Percentiles rank a stretch among this genome's conserved stretches.
phyloP scores from a whole-genome alignment of 1,139 yeast species.

The Saccharomycopsis hybrid region DNA sequence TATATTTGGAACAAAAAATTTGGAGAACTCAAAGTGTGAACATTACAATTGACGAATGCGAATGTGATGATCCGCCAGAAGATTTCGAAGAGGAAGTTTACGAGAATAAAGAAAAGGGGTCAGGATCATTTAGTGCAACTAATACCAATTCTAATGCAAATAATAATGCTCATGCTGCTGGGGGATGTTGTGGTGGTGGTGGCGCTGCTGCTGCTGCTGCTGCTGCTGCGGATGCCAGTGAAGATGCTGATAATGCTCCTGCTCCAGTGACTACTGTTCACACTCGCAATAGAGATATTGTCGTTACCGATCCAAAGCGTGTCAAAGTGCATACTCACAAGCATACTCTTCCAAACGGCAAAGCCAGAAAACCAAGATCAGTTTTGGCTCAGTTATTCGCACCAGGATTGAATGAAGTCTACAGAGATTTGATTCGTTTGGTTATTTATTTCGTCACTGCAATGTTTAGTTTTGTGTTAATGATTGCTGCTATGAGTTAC shows the following conservation, averaged over 20 bases:
- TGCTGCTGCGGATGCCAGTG: not conserved
- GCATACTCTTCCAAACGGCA: constrained; percentile 1
- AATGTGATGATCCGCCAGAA: constrained; percentile 12
- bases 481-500: constrained; percentile 75
- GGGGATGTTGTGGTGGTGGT: not conserved
- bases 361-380: constrained; percentile 23
- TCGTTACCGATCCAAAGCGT: not conserved
- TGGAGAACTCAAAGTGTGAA: constrained; percentile 34
- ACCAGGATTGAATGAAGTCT: constrained; percentile 33
- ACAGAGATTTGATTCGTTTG: constrained; percentile 50
- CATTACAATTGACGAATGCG: constrained; percentile 23
- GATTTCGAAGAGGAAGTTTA: constrained; percentile 5
- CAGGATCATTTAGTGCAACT: not conserved
- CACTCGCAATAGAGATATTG: not conserved
- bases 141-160: not conserved
- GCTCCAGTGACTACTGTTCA: not conserved
- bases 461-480: constrained; percentile 59
- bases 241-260: not conserved
- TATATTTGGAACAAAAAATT: constrained; percentile 61
- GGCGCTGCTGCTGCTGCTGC: not conserved
- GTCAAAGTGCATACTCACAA: not conserved
- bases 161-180: not conserved
- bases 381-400: constrained; percentile 35
- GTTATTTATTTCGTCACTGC: constrained; percentile 53
- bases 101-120: not conserved